Conservation (phyloP, 139 green algal genomes). For the Chlamydomonas asymmetrica region DNA sequence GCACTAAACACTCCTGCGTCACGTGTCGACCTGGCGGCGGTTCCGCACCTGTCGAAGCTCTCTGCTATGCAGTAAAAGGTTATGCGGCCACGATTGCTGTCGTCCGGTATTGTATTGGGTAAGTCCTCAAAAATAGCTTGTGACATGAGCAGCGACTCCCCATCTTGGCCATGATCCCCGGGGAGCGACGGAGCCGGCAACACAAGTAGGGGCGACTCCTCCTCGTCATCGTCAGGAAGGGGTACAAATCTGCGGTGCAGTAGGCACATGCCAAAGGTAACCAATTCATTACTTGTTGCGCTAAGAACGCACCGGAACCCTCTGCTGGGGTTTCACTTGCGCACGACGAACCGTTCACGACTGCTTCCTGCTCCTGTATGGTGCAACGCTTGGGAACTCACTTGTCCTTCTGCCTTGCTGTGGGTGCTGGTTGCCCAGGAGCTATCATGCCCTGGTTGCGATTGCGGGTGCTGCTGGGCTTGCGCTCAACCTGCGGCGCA, state of each 20-base stretch:
- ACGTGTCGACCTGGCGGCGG: too few relatives aligned
- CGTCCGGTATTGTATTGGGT: background rate
- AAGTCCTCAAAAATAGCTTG: constrained; percentile 20
- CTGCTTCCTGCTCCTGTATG: background rate
- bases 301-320: background rate
- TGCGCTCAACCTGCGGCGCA: background rate
- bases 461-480: background rate
- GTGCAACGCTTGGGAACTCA: constrained; percentile 11
- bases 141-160: background rate
- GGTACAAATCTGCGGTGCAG: constrained; percentile 36
- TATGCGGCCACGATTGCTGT: constrained; percentile 12
- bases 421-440: background rate
- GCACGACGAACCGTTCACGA: too few relatives aligned
- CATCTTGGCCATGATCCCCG: too few relatives aligned
- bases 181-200: background rate
- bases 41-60: constrained; percentile 58
- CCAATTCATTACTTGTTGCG: too few relatives aligned
- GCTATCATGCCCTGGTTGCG: constrained; percentile 3
- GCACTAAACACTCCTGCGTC: too few relatives aligned
- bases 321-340: background rate
- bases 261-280: too few relatives aligned
- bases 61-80: constrained; percentile 61
- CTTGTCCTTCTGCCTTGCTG: constrained; percentile 19
- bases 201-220: background rate
- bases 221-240: constrained; percentile 38